These are phyloP conservation scores for Plasmodium vinckei DNA, from an alignment of 169 alveolate genomes.

Conservation along the genomic window DNA sequence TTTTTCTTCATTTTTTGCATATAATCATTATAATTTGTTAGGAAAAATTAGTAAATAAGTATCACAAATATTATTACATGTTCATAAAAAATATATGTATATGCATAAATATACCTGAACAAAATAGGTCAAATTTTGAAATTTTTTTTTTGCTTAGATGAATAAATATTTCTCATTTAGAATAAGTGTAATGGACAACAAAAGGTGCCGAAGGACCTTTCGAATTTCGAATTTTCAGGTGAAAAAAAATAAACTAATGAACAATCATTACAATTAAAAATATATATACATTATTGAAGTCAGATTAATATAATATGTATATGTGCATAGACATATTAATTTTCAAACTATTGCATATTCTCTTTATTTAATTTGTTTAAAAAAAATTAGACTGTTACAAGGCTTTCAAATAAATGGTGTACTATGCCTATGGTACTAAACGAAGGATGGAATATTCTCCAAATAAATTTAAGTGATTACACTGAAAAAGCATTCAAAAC, in stretches of 20 bases:
- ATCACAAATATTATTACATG: no score
- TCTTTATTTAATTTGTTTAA: no score
- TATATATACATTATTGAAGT: not conserved
- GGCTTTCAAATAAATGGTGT: conserved; percentile 72
- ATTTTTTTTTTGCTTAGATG: conserved; percentile 78
- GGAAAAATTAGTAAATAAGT: no score
- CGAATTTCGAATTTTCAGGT: conserved; percentile 96
- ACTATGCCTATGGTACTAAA: conserved; percentile 98
- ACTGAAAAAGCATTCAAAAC: conserved; percentile 98
- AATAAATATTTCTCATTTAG: conserved; percentile 96
- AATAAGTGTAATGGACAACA: conserved; percentile 97
- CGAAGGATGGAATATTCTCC: conserved; percentile 98
- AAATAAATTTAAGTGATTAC: conserved; percentile 96
- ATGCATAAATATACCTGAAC: no score
- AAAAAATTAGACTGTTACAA: conserved; percentile 45
- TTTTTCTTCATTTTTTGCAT: no score
- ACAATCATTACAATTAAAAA: not conserved
- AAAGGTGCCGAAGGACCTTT: conserved; percentile 95
- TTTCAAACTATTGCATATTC: no score
- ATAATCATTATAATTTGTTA: no score
- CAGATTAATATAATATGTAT: no score
- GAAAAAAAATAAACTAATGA: not conserved
- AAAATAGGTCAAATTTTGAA: no score
- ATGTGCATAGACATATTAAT: no score
- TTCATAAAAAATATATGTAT: no score